Evolutionary conservation across 768 basidiomycete genomes (phyloP).

Genomic region (Lactifluus pinguis): DNA sequence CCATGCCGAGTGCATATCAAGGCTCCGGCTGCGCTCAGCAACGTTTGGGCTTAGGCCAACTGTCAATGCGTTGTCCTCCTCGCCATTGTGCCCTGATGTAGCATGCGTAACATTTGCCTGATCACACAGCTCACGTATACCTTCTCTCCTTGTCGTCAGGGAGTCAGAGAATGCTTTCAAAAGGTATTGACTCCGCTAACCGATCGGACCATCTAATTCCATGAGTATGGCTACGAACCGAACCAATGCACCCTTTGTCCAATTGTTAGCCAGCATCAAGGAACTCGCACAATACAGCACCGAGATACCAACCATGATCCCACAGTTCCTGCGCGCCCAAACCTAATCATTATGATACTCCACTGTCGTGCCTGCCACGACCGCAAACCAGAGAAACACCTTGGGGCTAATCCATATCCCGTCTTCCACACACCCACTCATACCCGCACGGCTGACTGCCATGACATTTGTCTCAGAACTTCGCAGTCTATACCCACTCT

Average conservation of each 20-base stretch:
- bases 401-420: not conserved
- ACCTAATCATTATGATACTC: not conserved
- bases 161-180: not conserved
- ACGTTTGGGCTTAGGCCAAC: not conserved
- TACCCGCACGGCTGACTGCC: not conserved
- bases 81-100: not conserved
- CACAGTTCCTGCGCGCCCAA: not conserved
- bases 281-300: not conserved
- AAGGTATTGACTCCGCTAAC: conserved; percentile 1
- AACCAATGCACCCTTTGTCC: not conserved
- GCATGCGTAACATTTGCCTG: not conserved
- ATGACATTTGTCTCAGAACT: not conserved
- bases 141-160: not conserved
- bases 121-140: not conserved
- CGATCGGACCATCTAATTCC: not conserved
- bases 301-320: not conserved
- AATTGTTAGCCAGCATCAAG: not conserved
- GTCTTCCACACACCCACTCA: not conserved
- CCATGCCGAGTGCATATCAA: not conserved
- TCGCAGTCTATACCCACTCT: not conserved
- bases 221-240: conserved; percentile 4
- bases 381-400: not conserved
- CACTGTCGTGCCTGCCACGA: not conserved
- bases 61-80: not conserved
- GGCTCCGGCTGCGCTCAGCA: not conserved